phyloP scores from a whole-genome alignment of 139 green algal species.

The Eudorina sp. region DNA sequence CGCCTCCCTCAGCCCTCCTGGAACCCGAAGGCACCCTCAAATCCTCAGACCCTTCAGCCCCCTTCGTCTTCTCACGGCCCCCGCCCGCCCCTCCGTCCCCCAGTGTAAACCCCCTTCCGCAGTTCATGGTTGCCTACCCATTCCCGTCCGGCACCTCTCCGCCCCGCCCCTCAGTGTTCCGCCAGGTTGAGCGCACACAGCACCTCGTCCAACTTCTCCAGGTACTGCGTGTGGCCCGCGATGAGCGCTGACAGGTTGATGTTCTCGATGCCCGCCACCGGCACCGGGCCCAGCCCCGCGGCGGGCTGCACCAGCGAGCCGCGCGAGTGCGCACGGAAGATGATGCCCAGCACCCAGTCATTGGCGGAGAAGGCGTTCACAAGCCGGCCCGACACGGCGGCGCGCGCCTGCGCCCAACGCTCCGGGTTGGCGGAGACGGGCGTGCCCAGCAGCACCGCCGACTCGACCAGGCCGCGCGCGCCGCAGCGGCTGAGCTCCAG shows the following conservation, averaged over 20 bases:
- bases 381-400: slow-evolving; percentile 80
- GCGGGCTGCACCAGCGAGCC: not conserved
- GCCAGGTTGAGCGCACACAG: slow-evolving; percentile 68
- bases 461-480: slow-evolving; percentile 74
- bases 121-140: no score
- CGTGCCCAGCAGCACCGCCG: slow-evolving; percentile 81
- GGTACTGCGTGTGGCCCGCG: slow-evolving; percentile 75
- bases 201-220: slow-evolving; percentile 68
- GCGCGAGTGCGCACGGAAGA: slow-evolving; percentile 60
- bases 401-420: slow-evolving; percentile 56
- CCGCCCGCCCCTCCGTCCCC: no score
- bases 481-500: slow-evolving; percentile 73
- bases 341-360: slow-evolving; percentile 88
- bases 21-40: no score
- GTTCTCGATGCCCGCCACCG: slow-evolving; percentile 82
- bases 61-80: no score
- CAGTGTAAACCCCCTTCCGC: no score
- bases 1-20: no score
- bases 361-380: slow-evolving; percentile 85
- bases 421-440: slow-evolving; percentile 67
- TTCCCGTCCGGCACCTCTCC: no score
- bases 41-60: no score
- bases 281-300: slow-evolving; percentile 33
- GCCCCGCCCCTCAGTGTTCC: slow-evolving; percentile 28
- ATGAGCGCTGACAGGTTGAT: slow-evolving; percentile 77